Percentiles rank a stretch among this genome's conserved stretches.
These are phyloP conservation scores for Xerocomus amazonicus DNA, from an alignment of 1,284 basidiomycete species.

Conservation along the genomic window DNA sequence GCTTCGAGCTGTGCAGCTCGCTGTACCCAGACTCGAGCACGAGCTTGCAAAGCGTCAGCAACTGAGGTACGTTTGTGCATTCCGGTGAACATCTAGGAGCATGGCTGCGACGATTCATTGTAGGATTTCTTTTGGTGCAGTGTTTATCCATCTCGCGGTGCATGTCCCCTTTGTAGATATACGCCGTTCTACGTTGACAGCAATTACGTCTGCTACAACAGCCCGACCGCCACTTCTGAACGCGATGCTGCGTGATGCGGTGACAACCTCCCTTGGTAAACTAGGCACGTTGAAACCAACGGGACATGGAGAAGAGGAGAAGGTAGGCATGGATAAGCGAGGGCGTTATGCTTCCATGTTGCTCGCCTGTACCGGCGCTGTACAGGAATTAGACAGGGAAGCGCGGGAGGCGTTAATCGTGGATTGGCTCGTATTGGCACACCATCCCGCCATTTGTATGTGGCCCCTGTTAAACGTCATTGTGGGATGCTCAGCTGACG, in stretches of 20 bases:
- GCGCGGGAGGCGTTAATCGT: conserved; percentile 46
- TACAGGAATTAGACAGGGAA: conserved; percentile 25
- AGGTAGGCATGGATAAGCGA: conserved; percentile 42
- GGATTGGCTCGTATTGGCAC: conserved; percentile 65
- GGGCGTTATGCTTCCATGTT: conserved; percentile 49
- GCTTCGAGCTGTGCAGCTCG: conserved; percentile 59
- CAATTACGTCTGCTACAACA: conserved; percentile 39
- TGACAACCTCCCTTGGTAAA: conserved; percentile 43
- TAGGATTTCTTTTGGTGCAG: conserved; percentile 61
- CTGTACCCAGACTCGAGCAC: conserved; percentile 47
- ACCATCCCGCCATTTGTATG: conserved; percentile 70
- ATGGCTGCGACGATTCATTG: not conserved
- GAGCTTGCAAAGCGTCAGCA: conserved; percentile 56
- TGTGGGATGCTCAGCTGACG: not conserved
- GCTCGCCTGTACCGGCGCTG: conserved; percentile 36
- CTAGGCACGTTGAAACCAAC: not conserved
- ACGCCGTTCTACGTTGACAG: conserved; percentile 45
- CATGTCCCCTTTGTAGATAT: conserved; percentile 53
- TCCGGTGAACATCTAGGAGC: not conserved
- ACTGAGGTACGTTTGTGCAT: conserved; percentile 44
- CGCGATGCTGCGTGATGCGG: conserved; percentile 52
- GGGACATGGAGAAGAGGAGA: conserved; percentile 27
- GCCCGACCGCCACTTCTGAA: conserved; percentile 47
- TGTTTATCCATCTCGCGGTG: conserved; percentile 66
- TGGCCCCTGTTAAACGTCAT: not conserved